These are phyloP conservation scores for Articulospora tetracladia DNA, from an alignment of 495 filamentous ascomycete genomes.

Conservation along the genomic window DNA sequence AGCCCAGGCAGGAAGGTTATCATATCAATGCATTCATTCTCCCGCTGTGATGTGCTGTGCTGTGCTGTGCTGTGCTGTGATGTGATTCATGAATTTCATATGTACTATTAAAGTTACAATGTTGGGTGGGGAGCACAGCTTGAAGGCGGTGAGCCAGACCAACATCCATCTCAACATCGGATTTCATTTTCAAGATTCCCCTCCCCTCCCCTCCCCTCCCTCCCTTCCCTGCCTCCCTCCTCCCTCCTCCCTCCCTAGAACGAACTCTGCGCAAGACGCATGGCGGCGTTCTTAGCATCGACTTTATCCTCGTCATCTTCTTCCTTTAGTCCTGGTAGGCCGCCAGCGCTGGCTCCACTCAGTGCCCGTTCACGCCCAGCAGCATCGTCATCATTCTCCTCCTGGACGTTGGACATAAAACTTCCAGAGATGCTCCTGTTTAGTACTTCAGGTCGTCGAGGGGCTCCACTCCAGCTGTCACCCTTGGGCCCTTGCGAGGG, in stretches of 20 bases:
- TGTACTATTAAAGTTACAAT: constrained; percentile 1
- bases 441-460: constrained; percentile 71
- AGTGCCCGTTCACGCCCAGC: constrained; percentile 55
- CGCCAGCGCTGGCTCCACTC: constrained; percentile 44
- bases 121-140: constrained; percentile 1
- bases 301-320: constrained; percentile 93
- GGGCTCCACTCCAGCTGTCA: constrained; percentile 95
- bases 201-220: too few species aligned
- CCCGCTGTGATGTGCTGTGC: background rate
- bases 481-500: constrained; percentile 92
- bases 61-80: too few species aligned
- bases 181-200: background rate
- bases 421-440: constrained; percentile 74
- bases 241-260: background rate
- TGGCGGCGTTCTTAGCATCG: constrained; percentile 93
- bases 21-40: too few species aligned
- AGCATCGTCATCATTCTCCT: constrained; percentile 39
- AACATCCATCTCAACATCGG: background rate
- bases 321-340: constrained; percentile 60
- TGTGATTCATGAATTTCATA: background rate
- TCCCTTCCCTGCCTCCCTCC: too few species aligned
- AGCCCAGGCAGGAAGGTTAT: too few species aligned
- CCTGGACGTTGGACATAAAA: constrained; percentile 47
- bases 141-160: background rate
- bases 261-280: constrained; percentile 67